These are phyloP conservation scores for Mollisia scopiformis DNA, from an alignment of 2,329 filamentous ascomycete genomes.

Conservation along the genomic window DNA sequence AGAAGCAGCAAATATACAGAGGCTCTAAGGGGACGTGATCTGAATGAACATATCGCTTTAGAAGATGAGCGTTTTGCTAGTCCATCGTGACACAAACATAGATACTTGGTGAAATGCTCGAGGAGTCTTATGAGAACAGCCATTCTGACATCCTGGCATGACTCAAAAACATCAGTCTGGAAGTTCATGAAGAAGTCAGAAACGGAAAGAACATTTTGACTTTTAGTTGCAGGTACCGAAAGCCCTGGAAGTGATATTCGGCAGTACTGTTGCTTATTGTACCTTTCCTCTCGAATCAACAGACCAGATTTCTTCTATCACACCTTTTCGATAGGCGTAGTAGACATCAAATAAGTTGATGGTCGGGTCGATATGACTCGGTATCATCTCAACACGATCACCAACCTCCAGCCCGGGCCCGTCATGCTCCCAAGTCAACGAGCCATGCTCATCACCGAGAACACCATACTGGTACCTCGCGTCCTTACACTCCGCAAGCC, in stretches of 20 bases:
- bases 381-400: slow-evolving; percentile 44
- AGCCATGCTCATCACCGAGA: slow-evolving; percentile 16
- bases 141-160: neutral
- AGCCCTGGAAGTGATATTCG: neutral
- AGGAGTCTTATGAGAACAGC: neutral
- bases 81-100: neutral
- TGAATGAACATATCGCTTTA: no score
- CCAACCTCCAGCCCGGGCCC: slow-evolving; percentile 2
- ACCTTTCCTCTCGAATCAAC: slow-evolving; percentile 55
- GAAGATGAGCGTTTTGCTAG: no score
- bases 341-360: slow-evolving; percentile 56
- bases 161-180: neutral
- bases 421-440: slow-evolving; percentile 7
- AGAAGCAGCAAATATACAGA: no score
- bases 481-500: slow-evolving; percentile 17
- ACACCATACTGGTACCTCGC: slow-evolving; percentile 6
- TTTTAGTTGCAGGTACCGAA: slow-evolving; percentile 6
- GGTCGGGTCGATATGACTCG: slow-evolving; percentile 57
- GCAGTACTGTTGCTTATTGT: slow-evolving; percentile 39
- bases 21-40: no score
- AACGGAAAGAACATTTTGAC: neutral
- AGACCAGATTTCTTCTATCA: slow-evolving; percentile 54
- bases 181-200: neutral
- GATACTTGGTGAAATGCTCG: neutral
- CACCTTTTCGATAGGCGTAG: slow-evolving; percentile 49